phyloP scores from a whole-genome alignment of 2,329 filamentous ascomycete species.

The Phaeosphaeriaceae sp. region DNA sequence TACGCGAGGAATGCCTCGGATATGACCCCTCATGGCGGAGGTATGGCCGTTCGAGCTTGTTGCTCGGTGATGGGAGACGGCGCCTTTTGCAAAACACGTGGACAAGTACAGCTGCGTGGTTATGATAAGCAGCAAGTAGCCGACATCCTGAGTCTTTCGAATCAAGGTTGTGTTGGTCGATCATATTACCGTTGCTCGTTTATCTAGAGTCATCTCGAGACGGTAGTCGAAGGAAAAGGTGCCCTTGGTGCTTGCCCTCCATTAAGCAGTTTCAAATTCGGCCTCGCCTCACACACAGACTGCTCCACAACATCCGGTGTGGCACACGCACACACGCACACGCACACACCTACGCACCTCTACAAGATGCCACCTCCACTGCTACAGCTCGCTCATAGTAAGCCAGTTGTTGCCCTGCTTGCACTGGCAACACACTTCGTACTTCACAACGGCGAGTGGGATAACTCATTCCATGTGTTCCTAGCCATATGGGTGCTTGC shows the following conservation, averaged over 20 bases:
- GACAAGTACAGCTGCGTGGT: background rate
- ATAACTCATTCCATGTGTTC: constrained; percentile 23
- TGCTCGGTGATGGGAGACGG: background rate
- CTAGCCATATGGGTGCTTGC: constrained; percentile 19
- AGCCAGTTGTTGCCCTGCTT: constrained; percentile 22
- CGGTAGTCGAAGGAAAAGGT: background rate
- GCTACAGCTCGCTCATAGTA: constrained; percentile 26
- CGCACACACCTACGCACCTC: background rate
- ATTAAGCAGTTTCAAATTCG: background rate
- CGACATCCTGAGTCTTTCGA: background rate
- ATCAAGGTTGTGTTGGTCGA: background rate
- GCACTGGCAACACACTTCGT: constrained; percentile 33
- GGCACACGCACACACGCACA: background rate
- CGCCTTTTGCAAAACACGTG: background rate
- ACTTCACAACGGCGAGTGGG: constrained; percentile 34
- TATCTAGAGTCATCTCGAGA: no score
- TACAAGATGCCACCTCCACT: constrained; percentile 11
- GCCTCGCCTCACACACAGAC: background rate
- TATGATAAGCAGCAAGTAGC: background rate
- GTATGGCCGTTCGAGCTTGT: background rate
- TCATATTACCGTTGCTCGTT: background rate
- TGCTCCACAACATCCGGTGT: background rate
- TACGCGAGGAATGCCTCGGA: background rate
- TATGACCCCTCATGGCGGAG: background rate
- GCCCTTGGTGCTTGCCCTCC: background rate